Conservation (phyloP, 306 rosid species). For the Macrotyloma uniflorum region DNA sequence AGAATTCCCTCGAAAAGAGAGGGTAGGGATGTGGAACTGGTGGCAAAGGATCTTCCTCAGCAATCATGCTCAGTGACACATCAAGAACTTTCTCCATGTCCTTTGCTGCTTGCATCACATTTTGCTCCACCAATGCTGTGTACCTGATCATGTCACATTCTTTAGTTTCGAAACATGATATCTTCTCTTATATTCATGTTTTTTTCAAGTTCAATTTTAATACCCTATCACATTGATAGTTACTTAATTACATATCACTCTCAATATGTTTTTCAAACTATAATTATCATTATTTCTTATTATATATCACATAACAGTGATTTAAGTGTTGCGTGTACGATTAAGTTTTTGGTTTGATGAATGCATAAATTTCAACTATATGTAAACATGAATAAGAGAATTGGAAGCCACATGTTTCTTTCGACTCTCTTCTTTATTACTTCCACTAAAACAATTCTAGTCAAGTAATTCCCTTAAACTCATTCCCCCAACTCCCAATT, state of each 20-base stretch:
- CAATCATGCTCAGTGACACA: slow-evolving; percentile 49
- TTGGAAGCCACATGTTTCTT: neutral
- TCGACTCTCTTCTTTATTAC: neutral
- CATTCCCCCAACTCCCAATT: too few species aligned
- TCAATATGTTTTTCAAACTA: too few species aligned
- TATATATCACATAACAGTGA: too few species aligned
- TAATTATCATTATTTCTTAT: too few species aligned
- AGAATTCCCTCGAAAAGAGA: slow-evolving; percentile 54
- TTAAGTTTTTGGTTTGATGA: neutral
- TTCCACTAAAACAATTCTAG: neutral
- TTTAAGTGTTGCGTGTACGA: too few species aligned
- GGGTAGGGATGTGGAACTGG: slow-evolving; percentile 32
- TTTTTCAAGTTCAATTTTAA: too few species aligned
- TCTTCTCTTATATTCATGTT: neutral
- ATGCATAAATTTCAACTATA: neutral
- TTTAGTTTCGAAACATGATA: neutral
- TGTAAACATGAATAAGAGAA: neutral
- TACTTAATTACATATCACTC: too few species aligned
- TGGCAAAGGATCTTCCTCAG: slow-evolving; percentile 47
- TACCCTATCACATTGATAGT: too few species aligned
- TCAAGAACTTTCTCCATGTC: slow-evolving; percentile 82
- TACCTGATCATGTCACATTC: slow-evolving; percentile 45
- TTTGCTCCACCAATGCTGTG: slow-evolving; percentile 75
- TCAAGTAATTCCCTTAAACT: too few species aligned
- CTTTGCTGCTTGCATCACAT: slow-evolving; percentile 69